Evolutionary conservation across 768 basidiomycete species (phyloP), one percentile per base, ranked within the genome.

Genomic region (Neoboletus subvelutipes): DNA sequence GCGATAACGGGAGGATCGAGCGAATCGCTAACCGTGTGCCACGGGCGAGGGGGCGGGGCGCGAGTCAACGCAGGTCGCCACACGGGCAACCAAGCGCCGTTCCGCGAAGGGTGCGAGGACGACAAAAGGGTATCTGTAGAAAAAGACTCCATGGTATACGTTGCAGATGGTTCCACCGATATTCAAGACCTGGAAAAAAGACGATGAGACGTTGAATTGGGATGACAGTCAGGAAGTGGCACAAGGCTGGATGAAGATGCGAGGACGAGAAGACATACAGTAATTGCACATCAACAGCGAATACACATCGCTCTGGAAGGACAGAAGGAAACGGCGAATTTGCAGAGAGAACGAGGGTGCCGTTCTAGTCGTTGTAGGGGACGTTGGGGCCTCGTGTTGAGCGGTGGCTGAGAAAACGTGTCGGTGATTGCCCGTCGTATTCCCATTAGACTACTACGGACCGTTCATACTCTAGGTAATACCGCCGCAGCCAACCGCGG

Each of bases 321-420:
- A 49, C 22, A 50, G 47, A 55, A 60, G 55, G 55, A 58, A 42
- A 45, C 34, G 31, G 45, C 45, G 51, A 50, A 18, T 26, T 50
- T 54, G 45, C 40, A 42, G 40, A 52, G 51, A 56, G 53, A 48
- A 52, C 43, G 50, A 50, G 34, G 48, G 59, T 56, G 55, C 46
- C 43, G 60, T 47, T 49, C 53, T 58, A 36, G 55, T 49, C 40
- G 60, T 24, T 52, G 64, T 39, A 29, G 60, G 42, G 28, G 61
- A 59, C 56, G 60, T 48, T 57, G 54, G 7, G 61, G 58, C 70
- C 70, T 73, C 70, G 70, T 71, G 72, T 66, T 64, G 63, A 34
- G 40, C 53, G 48, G 70, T 71, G 70, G 70, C 70, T 71, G 70
- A 70, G 71, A 70, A 69, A 71, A 73, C 71, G 70, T 69, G 69